Base-by-base conservation (phyloP, 164 flowering plant genomes). In the Liquidambar formosana region DNA sequence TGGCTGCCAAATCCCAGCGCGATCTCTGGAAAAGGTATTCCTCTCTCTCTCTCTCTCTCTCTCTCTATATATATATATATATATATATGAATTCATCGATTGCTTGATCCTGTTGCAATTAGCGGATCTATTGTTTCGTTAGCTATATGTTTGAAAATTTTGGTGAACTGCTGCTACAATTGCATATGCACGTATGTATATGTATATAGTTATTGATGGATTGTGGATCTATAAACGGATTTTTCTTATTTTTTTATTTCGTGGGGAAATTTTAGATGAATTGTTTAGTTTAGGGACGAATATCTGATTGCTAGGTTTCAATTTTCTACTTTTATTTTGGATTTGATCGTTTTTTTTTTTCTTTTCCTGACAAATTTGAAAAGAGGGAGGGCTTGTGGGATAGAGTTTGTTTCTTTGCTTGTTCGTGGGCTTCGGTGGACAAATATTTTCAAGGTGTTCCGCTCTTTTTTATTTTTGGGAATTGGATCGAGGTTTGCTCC, bases 11-110 rank as follows among this genome's bases (percentile, higher is more conserved):
- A 57, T 77, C 95, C 22, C 97, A 94, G 66, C 92, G 99, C 63
- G 99, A 94, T 86, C 91, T 94, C 68, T 94, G 99, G 99, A 90
- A 81, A 75, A 83, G 98, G 98, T 89, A 38, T 51, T 59, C 19
- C 1, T 5, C 13, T 18, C 33, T 46, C 25, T 66, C 33, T 10
- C 57, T 46, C 59, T 10, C 23, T 25, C 47, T 61, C 1, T 22
- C 8, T 11, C 38, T 63, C 22, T 21, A 1, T 64, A 21, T 41
- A 52, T 52, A 23, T 47, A 33, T 33, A 6, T 51, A 21, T 49
- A 15, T 49, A 5, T 49, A 28, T 15, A 11, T 60, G 63, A 18
- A 49, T 49, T 49, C 41, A 18, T 25, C 23, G 48, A 56, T 52
- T 25, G 25, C 4, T 61, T 45, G 12, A 10, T 33, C 46, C 5